phyloP scores from a whole-genome alignment of 257 asterid genomes.

The Solanum habrochaites region DNA sequence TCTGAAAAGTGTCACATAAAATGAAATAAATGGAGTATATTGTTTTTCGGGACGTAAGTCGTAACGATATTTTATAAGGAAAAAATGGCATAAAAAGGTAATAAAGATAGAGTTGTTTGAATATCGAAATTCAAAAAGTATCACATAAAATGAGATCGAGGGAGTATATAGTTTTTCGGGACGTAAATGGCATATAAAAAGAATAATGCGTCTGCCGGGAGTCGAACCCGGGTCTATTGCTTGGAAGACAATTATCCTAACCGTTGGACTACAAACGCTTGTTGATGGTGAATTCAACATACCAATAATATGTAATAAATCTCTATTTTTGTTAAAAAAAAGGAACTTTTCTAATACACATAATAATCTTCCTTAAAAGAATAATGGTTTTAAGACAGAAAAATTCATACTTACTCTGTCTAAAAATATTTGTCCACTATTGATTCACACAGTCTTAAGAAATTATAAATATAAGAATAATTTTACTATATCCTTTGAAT shows the following conservation, averaged over 20 bases:
- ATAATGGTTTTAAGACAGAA: background rate
- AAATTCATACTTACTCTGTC: background rate
- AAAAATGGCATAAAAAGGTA: too few relatives aligned
- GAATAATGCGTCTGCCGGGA: slow-evolving; percentile 40
- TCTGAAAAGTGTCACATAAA: background rate
- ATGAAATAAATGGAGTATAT: background rate
- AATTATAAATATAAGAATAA: too few relatives aligned
- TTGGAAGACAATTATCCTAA: slow-evolving; percentile 99
- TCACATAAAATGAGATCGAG: too few relatives aligned
- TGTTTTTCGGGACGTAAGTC: background rate
- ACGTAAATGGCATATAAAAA: too few relatives aligned
- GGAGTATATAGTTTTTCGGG: too few relatives aligned
- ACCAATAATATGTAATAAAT: accelerated
- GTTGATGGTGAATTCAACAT: background rate
- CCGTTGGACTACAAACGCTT: slow-evolving; percentile 83
- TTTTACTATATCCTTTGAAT: background rate
- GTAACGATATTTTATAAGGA: too few relatives aligned
- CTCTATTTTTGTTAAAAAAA: too few relatives aligned
- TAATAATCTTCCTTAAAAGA: background rate
- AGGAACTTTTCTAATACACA: background rate
- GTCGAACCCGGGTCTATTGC: slow-evolving; percentile 99
- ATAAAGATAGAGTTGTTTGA: too few relatives aligned
- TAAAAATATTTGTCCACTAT: too few relatives aligned
- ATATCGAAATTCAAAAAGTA: too few relatives aligned
- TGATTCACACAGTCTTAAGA: too few relatives aligned